Evolutionary conservation across 1,284 basidiomycete species (phyloP).

Genomic region (Caloboletus inedulis): DNA sequence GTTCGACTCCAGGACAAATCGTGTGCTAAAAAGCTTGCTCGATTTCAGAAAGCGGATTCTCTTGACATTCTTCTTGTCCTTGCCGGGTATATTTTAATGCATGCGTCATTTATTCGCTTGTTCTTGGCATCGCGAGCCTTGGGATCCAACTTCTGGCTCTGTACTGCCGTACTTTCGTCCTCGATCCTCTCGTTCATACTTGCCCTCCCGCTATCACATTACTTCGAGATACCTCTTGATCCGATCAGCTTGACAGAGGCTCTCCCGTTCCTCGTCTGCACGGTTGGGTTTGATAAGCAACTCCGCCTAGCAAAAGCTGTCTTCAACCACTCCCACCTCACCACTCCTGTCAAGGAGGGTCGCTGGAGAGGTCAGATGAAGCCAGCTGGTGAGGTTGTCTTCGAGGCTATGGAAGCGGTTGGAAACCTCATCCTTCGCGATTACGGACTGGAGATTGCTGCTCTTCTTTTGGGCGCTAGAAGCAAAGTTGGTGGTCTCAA

Average conservation of each 20-base stretch:
- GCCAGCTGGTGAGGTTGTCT: constrained; percentile 81
- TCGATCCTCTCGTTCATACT: constrained; percentile 88
- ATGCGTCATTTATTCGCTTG: constrained; percentile 88
- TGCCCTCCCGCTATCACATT: constrained; percentile 81
- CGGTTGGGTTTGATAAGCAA: constrained; percentile 97
- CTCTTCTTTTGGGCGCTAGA: constrained; percentile 84
- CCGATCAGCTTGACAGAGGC: constrained; percentile 93
- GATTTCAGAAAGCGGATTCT: constrained; percentile 81
- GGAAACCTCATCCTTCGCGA: constrained; percentile 88
- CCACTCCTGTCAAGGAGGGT: constrained; percentile 48
- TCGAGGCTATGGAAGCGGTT: constrained; percentile 76
- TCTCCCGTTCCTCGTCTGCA: constrained; percentile 96
- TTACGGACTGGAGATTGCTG: constrained; percentile 89
- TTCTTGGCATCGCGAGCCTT: constrained; percentile 84
- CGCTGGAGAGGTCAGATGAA: constrained; percentile 51
- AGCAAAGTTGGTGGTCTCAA: constrained; percentile 86
- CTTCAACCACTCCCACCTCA: constrained; percentile 80
- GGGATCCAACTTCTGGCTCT: constrained; percentile 89
- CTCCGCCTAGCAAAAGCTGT: constrained; percentile 89
- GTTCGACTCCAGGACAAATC: background rate
- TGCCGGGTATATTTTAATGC: constrained; percentile 96
- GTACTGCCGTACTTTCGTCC: constrained; percentile 79
- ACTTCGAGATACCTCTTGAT: constrained; percentile 85
- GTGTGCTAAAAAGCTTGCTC: constrained; percentile 8
- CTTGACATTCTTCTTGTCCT: constrained; percentile 95